Evolutionary conservation across 352 stramenopile species (phyloP), one percentile per base, ranked within the genome.

Genomic region (Pythium aquatile): DNA sequence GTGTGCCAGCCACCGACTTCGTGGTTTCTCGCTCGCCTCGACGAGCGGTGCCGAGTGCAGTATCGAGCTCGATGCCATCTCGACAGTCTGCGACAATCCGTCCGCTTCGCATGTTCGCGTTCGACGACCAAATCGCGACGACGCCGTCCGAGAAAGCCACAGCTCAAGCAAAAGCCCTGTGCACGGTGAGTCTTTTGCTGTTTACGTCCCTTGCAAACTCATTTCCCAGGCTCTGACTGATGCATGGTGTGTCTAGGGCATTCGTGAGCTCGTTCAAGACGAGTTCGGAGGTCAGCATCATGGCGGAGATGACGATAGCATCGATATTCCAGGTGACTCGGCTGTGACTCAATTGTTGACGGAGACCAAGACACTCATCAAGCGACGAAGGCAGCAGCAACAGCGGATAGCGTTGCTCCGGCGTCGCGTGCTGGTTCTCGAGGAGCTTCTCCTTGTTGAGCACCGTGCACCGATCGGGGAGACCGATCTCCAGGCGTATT

Each of bases 401-500:
- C 55, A 65, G 29, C 59, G 61, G 54, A 68, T 72, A 46, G 37
- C 37, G 17, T 56, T 59, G 3, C 58, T 72, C 48, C 65, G 65
- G 17, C 30, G 47, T 10, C 44, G 32, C 9, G 33, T 72, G 4
- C 16, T 37, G 11, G 24, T 4, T 17, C 65, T 72, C 1, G 58
- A 72, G 28, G 47, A 66, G 2, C 40, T 61, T n/a, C 65, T 79
- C 8, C 54, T n/a, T 0, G 63, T 70, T 29, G 58, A 72, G 0
- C 44, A 72, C 37, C 57, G 64, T 16, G 65, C 75, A 6, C 71
- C 78, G 40, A 57, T 69, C 49, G 52, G 46, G 30, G 33, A 67
- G 20, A 11, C 28, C 4, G 33, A 69, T 49, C 63, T 78, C 20
- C 33, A 55, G 14, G 69, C 58, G 14, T 87, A 79, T 49, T 69